These are phyloP conservation scores for Aspergillus sp. DNA, from an alignment of 2,329 filamentous ascomycete species.

Conservation along the genomic window DNA sequence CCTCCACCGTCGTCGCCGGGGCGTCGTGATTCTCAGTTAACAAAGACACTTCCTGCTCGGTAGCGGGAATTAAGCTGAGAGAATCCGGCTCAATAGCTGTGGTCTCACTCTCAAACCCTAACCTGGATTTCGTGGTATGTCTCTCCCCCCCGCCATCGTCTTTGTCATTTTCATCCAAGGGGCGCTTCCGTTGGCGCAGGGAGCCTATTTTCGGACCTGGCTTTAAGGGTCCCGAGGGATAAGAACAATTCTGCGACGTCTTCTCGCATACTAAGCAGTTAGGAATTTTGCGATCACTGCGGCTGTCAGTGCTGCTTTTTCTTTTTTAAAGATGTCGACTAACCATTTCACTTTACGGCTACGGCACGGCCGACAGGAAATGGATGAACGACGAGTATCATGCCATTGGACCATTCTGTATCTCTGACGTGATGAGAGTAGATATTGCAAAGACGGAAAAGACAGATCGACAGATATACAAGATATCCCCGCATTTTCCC, in stretches of 20 bases:
- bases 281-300: neutral
- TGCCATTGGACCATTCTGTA: no score
- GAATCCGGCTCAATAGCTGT: neutral
- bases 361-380: neutral
- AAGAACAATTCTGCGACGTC: slow-evolving; percentile 14
- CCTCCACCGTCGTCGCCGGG: neutral
- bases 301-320: neutral
- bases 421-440: no score
- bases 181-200: slow-evolving; percentile 1
- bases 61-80: no score
- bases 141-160: neutral
- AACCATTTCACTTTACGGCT: slow-evolving; percentile 1
- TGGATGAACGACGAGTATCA: neutral
- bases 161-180: neutral
- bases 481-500: no score
- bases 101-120: no score
- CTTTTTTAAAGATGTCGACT: neutral
- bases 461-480: no score
- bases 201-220: slow-evolving; percentile 26
- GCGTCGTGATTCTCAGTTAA: neutral
- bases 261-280: slow-evolving; percentile 16
- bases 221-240: slow-evolving; percentile 19
- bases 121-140: no score
- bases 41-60: neutral
- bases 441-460: no score